Evolutionary conservation across 208 protist genomes (phyloP).

Genomic region (Trypanosoma theileri): DNA sequence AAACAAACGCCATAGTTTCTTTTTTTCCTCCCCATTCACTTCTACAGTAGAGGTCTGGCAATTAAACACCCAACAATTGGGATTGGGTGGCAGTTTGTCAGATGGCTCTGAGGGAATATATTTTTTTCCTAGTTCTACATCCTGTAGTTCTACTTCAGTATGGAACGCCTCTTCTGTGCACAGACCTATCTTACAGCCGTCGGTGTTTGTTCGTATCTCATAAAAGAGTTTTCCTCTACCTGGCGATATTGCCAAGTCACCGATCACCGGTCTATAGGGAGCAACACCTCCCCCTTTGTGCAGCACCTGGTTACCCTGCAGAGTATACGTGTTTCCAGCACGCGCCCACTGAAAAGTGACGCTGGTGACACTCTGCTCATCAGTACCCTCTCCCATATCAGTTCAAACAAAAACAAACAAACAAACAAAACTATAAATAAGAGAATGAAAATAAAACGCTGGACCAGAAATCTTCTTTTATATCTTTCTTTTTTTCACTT

Average conservation of each 20-base stretch:
- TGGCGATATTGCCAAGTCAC: constrained; percentile 52
- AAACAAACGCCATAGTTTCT: constrained; percentile 77
- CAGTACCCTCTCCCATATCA: constrained; percentile 39
- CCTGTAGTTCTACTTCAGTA: constrained; percentile 34
- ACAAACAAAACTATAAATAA: constrained; percentile 7
- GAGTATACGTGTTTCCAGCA: constrained; percentile 48
- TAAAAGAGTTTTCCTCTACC: constrained; percentile 79
- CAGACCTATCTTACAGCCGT: constrained; percentile 74
- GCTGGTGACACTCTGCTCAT: constrained; percentile 31
- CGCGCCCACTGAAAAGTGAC: constrained; percentile 69
- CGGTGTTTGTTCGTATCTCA: constrained; percentile 74
- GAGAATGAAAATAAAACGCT: constrained; percentile 7
- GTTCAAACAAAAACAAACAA: not conserved
- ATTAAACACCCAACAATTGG: constrained; percentile 54
- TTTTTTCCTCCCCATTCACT: constrained; percentile 57
- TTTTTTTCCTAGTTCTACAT: constrained; percentile 33
- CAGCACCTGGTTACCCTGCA: constrained; percentile 41
- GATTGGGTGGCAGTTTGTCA: not conserved
- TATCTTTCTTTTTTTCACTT: not conserved
- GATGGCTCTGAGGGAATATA: not conserved
- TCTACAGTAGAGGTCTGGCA: constrained; percentile 74
- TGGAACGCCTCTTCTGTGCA: constrained; percentile 52
- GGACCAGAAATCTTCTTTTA: not conserved
- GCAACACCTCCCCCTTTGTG: constrained; percentile 58
- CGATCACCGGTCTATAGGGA: constrained; percentile 67